A percentile compares a stretch with the other conserved stretches of the same genome.
phyloP scores from a whole-genome alignment of 2,329 filamentous ascomycete genomes.

The Neopestalotiopsis sp. region DNA sequence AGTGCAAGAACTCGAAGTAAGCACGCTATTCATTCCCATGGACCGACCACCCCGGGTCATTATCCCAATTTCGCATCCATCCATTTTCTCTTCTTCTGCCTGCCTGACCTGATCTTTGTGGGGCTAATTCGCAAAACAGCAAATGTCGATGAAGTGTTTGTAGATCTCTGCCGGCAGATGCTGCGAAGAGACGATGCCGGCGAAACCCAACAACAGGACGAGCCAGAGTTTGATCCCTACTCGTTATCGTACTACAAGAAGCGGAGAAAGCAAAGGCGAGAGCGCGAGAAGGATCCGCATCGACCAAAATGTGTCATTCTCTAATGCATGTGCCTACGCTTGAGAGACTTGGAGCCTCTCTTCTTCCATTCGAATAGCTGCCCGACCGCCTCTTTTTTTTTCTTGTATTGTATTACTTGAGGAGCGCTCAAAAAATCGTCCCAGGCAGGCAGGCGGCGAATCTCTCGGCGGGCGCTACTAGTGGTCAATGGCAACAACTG shows the following conservation, averaged over 20 bases:
- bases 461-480: not conserved
- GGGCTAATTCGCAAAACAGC: conserved; percentile 44
- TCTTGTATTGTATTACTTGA: not conserved
- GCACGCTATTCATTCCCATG: conserved; percentile 30
- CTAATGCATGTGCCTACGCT: conserved; percentile 30
- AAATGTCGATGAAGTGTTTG: conserved; percentile 90
- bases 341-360: not conserved
- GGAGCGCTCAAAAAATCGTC: not conserved
- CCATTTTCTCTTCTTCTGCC: not conserved
- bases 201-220: conserved; percentile 44
- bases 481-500: not conserved
- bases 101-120: conserved; percentile 29
- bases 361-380: not conserved
- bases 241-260: conserved; percentile 39
- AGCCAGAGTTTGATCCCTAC: conserved; percentile 48
- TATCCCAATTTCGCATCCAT: not conserved
- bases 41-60: not conserved
- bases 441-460: not conserved
- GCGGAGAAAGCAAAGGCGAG: conserved; percentile 36
- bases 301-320: conserved; percentile 51
- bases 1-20: conserved; percentile 77
- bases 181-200: conserved; percentile 71
- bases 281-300: conserved; percentile 31
- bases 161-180: conserved; percentile 84
- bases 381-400: not conserved